Base-by-base conservation (phyloP, 2,329 filamentous ascomycete species). In the Fusarium burgessii region DNA sequence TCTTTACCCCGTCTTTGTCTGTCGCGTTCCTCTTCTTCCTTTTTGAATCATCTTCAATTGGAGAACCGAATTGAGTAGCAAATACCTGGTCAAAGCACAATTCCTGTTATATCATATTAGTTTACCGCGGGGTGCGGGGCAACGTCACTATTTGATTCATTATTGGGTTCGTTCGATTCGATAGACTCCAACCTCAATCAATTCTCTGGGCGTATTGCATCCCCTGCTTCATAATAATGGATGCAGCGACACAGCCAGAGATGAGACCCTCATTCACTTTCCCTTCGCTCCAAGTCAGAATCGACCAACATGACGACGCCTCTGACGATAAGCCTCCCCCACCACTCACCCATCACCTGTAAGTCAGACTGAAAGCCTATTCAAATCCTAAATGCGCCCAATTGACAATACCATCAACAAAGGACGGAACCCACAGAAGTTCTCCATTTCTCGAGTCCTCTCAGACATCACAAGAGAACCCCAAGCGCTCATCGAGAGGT, bases 401-500 rank as follows among this genome's bases (percentile, higher is more conserved):
- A 45, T 52, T 71, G 49, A 63, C 54, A 63, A 42, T 35, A 13
- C 10, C 27, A 62, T 46, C 46, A 38, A 58, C 47, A 33, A 70
- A 88, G 85, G 55, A 84, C 85, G 52, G 82, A 85, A 23, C 83
- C 84, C 38, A 77, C 80, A 23, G 73, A 78, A 45, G 65, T 80
- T 33, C 77, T 78, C 43, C 79, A 81, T 55, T 88, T 82, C 73
- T 82, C 84, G 58, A 89, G 87, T 66, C 88, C 87, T 33, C 77
- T 88, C 77, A 83, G 88, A 62, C 88, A 90, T 52, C 88, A 90
- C 74, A 85, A 81, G 66, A 83, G 88, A 46, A 88, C 87, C 2
- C 87, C 87, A 0, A 89, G 87, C 47, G 84, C 84, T 20, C 87
- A 88, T 80, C 85, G 86, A 63, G 83, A 88, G 74, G 82, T 90